A percentile compares a stretch with the other conserved stretches of the same genome.
phyloP scores from a whole-genome alignment of 2,329 filamentous ascomycete genomes.

The Arthrocladium fulminans region DNA sequence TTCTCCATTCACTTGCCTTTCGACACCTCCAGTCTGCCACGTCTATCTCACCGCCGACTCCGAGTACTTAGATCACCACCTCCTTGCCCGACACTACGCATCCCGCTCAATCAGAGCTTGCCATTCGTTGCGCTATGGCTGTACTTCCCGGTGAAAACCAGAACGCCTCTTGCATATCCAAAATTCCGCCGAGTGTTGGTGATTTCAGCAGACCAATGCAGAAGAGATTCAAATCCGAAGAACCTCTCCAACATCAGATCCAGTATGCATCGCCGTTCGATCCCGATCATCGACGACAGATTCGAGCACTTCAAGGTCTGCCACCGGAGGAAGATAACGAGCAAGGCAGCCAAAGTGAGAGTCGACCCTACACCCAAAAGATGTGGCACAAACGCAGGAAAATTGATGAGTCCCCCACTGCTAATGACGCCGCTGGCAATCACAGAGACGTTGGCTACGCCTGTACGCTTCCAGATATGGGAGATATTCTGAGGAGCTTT shows the following conservation, averaged over 20 bases:
- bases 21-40: neutral
- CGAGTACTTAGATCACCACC: no score
- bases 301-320: constrained; percentile 1
- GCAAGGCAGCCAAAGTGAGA: neutral
- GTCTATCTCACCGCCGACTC: neutral
- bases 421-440: neutral
- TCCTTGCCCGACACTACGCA: no score
- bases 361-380: neutral
- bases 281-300: constrained; percentile 1
- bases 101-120: no score
- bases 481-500: constrained; percentile 2
- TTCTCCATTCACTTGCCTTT: neutral
- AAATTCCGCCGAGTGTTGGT: neutral
- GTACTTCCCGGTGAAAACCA: neutral
- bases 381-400: neutral
- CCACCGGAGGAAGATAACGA: neutral
- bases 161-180: neutral
- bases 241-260: neutral
- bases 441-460: neutral
- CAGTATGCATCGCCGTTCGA: neutral
- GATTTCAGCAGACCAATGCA: neutral
- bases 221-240: constrained; percentile 1
- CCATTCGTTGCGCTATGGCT: no score
- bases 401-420: neutral
- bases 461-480: neutral